Base-by-base conservation (phyloP, 1,284 basidiomycete genomes). In the Papiliotrema fonsecae region DNA sequence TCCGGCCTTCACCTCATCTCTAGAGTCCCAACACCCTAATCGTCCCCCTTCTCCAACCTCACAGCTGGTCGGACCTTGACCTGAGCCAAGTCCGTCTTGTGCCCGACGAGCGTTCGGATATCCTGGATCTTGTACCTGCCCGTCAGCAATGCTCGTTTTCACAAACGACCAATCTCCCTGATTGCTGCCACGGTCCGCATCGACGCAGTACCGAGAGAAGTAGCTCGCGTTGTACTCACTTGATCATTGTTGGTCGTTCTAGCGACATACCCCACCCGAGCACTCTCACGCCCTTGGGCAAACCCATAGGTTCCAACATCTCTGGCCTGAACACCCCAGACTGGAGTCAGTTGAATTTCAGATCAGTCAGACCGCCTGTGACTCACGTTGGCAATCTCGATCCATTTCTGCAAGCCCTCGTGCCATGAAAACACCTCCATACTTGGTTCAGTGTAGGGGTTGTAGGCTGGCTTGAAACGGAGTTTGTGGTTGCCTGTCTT, bases 251-350 rank as follows among this genome's bases (percentile, higher is more conserved):
- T n/a, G 96, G 96, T 55, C 96, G 78, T 76, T 98, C 96, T 30
- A 98, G 78, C 66, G 85, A 84, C 58, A 99, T 82, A 48, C 96
- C 96, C 91, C 94, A 99, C 18, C 96, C 96, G 58, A 96, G 86
- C 3, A 97, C 94, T 45, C 93, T 86, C 10, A 98, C 92, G 61
- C 93, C 92, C 60, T 92, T 89, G 2, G 96, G 96, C 67, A 99
- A 85, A 36, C 96, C 96, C 93, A 98, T 98, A 9, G 96, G 92
- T 68, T 92, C 90, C 41, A 99, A 79, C 94, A 99, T 98, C 72
- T 99, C 96, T 2, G 96, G 96, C 32, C 96, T 82, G 85, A 99
- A 99, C 87, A 99, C 96, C 39, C 96, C 96, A 63, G 89, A 94
- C 77, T 94, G 88, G 39, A 35, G n/a, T 42, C 26, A 1, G 39